Base-by-base conservation (phyloP, 768 basidiomycete species). In the Mycena indigotica region DNA sequence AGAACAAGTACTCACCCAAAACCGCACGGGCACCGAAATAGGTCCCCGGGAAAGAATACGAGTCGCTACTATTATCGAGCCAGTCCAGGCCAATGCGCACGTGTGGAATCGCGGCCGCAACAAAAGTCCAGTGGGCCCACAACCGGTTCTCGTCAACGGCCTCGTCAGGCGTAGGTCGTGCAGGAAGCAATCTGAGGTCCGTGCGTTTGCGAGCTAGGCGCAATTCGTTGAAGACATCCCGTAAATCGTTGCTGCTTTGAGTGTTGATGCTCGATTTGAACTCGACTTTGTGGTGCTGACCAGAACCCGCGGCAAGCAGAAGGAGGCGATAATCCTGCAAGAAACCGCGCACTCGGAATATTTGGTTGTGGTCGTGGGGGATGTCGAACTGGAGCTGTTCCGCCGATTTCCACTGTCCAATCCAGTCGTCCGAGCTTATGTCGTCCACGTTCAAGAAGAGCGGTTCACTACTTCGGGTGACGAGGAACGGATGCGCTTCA, bases 391-490 rank as follows among this genome's bases (percentile, higher is more conserved):
- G 67, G 24, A 84, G 68, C 29, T 75, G 60, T 13, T 66, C 57
- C 1, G 76, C 77, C 2, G 68, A 63, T 23, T 70, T 67, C 79
- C 80, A 83, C 28, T 57, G 54, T 8, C 46, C 46, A 12, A 13
- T 50, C 80, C 80, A 80, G 0, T 49, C 39, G 12, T 73, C 75
- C 2, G 6, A 25, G 3, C 55, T 48, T 1, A 77, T 70, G 57
- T 80, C 69, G 30, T 77, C 69, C 23, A 83, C 75, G 46, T 84
- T 84, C 56, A 84, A 72, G 67, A 82, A 83, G 3, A 82, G 58
- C 0, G 55, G 54, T 6, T 67, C 65, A 2, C 64, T 25, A 30
- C 62, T 55, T 29, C 66, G 53, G 3, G 53, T 17, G 19, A 68
- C 41, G 12, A 74, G 59, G 8, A 50, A 25, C 5, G 44, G 23